Evolutionary conservation across 352 stramenopile species (phyloP), one percentile per base, ranked within the genome.

Genomic region (Phytophthora chlamydospora): DNA sequence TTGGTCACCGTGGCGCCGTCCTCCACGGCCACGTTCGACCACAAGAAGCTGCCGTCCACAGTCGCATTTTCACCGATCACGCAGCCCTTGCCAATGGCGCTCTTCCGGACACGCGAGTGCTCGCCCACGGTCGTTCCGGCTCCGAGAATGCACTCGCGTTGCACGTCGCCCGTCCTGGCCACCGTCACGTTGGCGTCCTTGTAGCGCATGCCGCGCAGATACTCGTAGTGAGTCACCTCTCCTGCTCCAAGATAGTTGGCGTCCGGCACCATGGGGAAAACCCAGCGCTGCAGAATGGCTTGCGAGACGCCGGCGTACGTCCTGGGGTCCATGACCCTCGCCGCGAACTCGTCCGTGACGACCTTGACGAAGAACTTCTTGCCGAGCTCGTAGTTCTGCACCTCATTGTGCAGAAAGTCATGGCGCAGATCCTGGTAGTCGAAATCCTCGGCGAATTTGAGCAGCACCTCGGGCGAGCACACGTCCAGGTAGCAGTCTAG

Each of bases 401-500:
- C 97, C 62, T 98, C 97, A 62, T 99, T 98, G 39, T 93, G 81
- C 47, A 99, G 83, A 76, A 99, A 99, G 66, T 99, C 90, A 1
- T 73, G 66, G 19, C 97, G 76, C 58, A 99, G 81, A 46, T 99
- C 89, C 53, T 98, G 85, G 66, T 99, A 99, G 71, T 99, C 97
- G 73, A 99, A 99, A 70, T 99, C 97, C 66, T 99, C 97, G 19
- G 85, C 88, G 53, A 99, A 98, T 67, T 98, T 94, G 24, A 98
- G 86, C 43, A 99, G 74, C 39, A 99, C 96, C 62, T 99, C 97
- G 6, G 96, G 91, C 52, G 95, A 98, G 71, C 97, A 99, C 58
- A 99, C 95, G 65, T 99, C 94, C 43, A 99, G 96, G 60, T 98
- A 95, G 53, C 94, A 98, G 84, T 99, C 97, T 46, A 99, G 66